Evolutionary conservation across 2,329 filamentous ascomycete species (phyloP), one percentile per base, ranked within the genome.

Genomic region (Exophiala sp.): DNA sequence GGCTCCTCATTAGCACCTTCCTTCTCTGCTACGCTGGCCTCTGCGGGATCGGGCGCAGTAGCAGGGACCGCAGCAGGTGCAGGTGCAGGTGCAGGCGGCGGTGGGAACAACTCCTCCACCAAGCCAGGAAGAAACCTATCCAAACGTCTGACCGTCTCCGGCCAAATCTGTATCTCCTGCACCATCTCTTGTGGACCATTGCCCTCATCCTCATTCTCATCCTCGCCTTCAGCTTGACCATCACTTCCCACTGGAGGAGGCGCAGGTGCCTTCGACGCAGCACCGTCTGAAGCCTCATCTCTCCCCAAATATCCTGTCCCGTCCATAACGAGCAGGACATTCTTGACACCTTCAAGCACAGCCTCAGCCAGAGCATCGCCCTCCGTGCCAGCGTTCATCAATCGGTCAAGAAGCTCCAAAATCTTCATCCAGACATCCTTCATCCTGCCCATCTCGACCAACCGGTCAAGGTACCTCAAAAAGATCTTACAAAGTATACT

Each of bases 401-500:
- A 79, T 20, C 94, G 85, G 69, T 99, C 94, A 83, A 99, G 91
- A 50, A 96, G 89, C 63, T 91, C 90, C 61, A 97, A 82, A 51
- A 97, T 95, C 69, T 87, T 87, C 42, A 94, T 75, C 94, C 94
- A 99, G 6, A 60, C 49, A 67, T 94, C 89, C 36, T 95, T 75
- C 84, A 97, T 90, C 16, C 89, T 90, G 18, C 91, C 87, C 82
- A 89, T 91, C 62, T 90, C 86, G 3, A 86, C 88, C 24, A 96
- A 78, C 35, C 92, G 77, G 2, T 92, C 89, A 2, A 97, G 78
- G 69, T 96, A 97, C 69, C 96, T 91, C 56, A 99, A 72, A 72
- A 96, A 99, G 2, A 96, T 92, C 71, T 95, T 96, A 76, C 89
- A 96, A 11, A 99, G 79, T 46, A 99, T 76, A 8, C 89, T 96